Conservation (phyloP, 345 rosid species). For the Melastoma malabathricum region DNA sequence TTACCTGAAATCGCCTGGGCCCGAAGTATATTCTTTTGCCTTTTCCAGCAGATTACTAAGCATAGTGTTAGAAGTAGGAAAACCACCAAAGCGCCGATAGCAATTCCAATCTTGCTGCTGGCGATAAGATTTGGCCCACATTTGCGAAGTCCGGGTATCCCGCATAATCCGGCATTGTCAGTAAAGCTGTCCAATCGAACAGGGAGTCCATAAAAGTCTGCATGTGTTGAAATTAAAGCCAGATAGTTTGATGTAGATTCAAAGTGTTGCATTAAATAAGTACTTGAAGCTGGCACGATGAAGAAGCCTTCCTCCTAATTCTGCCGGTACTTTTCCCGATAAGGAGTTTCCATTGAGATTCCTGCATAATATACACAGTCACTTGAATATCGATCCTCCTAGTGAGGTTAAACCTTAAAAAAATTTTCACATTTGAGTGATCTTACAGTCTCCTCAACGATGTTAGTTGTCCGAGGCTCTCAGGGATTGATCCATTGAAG, state of each 20-base stretch:
- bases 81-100: constrained; percentile 35
- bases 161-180: constrained; percentile 89
- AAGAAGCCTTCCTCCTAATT: constrained; percentile 85
- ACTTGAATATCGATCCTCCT: neutral
- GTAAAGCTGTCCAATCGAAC: constrained; percentile 54
- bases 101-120: constrained; percentile 70
- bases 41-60: constrained; percentile 66
- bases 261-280: constrained; percentile 5
- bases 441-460: constrained; percentile 70
- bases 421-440: neutral
- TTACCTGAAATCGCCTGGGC: constrained; percentile 80
- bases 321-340: constrained; percentile 74
- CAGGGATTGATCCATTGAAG: constrained; percentile 83
- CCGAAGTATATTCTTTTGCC: constrained; percentile 82
- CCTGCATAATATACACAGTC: constrained; percentile 25
- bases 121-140: constrained; percentile 73
- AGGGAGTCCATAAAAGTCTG: neutral
- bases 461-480: constrained; percentile 68
- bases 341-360: constrained; percentile 84
- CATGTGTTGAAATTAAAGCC: neutral
- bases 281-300: constrained; percentile 97
- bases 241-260: neutral
- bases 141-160: constrained; percentile 78
- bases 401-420: neutral
- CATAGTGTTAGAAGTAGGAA: constrained; percentile 46